phyloP scores from a whole-genome alignment of 768 basidiomycete species.

The Pleurotus pulmonarius region DNA sequence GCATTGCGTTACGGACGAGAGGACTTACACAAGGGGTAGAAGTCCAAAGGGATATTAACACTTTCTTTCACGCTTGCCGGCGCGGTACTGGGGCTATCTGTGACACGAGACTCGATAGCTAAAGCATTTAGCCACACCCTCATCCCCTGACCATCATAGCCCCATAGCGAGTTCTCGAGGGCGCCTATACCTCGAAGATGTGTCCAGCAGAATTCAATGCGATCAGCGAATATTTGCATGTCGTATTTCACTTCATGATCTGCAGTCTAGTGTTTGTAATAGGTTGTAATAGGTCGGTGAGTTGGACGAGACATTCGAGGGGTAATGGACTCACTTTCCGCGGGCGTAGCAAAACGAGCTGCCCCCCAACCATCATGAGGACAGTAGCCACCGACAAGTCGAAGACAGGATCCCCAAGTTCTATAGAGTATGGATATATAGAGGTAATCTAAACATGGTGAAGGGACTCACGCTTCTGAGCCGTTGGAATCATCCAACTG shows the following conservation, averaged over 20 bases:
- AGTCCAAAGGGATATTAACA: conserved; percentile 87
- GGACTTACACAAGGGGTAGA: conserved; percentile 88
- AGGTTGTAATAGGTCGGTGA: neutral
- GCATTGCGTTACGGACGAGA: conserved; percentile 5
- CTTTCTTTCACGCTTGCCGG: conserved; percentile 79
- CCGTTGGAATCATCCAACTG: conserved; percentile 95
- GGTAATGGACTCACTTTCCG: conserved; percentile 58
- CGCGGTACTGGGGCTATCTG: conserved; percentile 27
- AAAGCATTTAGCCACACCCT: conserved; percentile 96
- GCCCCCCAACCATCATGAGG: conserved; percentile 91
- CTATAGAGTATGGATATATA: conserved; percentile 34
- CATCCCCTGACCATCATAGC: conserved; percentile 86
- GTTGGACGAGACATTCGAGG: neutral
- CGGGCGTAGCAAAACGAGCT: conserved; percentile 84
- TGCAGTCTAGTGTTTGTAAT: conserved; percentile 49
- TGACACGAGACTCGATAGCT: conserved; percentile 67
- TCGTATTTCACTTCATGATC: conserved; percentile 93
- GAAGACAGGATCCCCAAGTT: conserved; percentile 89
- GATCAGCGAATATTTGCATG: conserved; percentile 93
- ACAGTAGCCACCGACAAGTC: conserved; percentile 94
- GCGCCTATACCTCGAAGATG: conserved; percentile 91
- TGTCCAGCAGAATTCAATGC: conserved; percentile 99
- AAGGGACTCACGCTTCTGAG: conserved; percentile 78
- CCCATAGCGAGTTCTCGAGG: conserved; percentile 97
- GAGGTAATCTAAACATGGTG: neutral